Conservation (phyloP, 2,329 filamentous ascomycete species). For the Tolypocladium inflatum region DNA sequence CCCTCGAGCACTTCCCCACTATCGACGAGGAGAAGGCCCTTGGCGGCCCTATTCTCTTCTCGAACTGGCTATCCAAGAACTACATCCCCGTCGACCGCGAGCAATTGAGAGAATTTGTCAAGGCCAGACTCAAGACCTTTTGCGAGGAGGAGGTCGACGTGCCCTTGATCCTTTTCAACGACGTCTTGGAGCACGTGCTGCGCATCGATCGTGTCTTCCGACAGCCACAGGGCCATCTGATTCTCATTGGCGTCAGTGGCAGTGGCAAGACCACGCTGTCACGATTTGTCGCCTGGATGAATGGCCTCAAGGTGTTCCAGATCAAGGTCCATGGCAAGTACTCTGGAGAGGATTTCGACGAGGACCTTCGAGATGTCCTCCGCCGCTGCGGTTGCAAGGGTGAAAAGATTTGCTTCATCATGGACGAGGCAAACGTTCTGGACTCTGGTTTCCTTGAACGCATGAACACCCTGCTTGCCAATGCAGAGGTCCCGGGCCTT, state of each 20-base stretch:
- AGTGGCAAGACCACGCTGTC: constrained; percentile 98
- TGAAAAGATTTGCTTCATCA: constrained; percentile 99
- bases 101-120: constrained; percentile 91
- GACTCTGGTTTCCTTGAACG: constrained; percentile 98
- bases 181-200: constrained; percentile 94
- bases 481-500: constrained; percentile 96
- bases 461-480: constrained; percentile 98
- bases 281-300: constrained; percentile 99
- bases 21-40: constrained; percentile 85
- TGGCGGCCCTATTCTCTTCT: constrained; percentile 90
- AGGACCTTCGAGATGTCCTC: constrained; percentile 89
- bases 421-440: constrained; percentile 98
- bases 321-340: constrained; percentile 99
- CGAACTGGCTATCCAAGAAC: constrained; percentile 98
- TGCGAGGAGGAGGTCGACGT: constrained; percentile 99
- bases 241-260: constrained; percentile 95
- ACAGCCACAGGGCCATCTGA: constrained; percentile 95
- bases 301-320: constrained; percentile 96
- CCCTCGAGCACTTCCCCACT: constrained; percentile 87
- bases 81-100: constrained; percentile 96
- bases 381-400: constrained; percentile 93
- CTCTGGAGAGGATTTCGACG: constrained; percentile 96
- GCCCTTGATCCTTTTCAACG: constrained; percentile 97
- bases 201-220: constrained; percentile 98
- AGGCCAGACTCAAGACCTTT: constrained; percentile 93